These are phyloP conservation scores for Crataegus laevigata DNA, from an alignment of 306 rosid species.

Conservation along the genomic window DNA sequence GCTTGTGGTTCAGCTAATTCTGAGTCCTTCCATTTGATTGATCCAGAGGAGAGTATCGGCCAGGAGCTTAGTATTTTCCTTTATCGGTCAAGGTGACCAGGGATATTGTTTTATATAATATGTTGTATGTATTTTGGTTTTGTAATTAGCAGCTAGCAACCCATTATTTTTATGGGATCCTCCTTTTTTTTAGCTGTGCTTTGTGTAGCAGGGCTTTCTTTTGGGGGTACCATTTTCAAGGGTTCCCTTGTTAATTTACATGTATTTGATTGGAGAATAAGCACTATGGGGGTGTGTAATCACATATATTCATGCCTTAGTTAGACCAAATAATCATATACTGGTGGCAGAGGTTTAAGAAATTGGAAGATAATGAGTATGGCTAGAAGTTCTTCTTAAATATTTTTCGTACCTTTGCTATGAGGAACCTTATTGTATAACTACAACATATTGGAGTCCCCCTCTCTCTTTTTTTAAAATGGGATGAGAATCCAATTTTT, in stretches of 20 bases:
- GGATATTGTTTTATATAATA: neutral
- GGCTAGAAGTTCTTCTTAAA: too few species aligned
- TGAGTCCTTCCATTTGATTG: constrained; percentile 83
- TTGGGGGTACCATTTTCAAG: neutral
- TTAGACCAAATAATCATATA: too few species aligned
- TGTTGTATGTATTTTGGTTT: neutral
- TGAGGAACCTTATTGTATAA: too few species aligned
- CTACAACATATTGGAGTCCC: too few species aligned
- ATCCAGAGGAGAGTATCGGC: constrained; percentile 58
- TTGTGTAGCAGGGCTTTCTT: constrained; percentile 9
- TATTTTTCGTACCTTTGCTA: too few species aligned
- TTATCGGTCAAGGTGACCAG: constrained; percentile 35
- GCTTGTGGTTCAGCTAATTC: constrained; percentile 52
- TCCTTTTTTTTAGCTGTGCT: constrained; percentile 20
- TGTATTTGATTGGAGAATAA: neutral
- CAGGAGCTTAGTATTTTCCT: constrained; percentile 90
- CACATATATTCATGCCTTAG: neutral
- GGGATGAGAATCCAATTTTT: too few species aligned
- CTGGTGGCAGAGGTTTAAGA: too few species aligned
- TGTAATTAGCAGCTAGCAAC: neutral
- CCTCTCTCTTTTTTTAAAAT: too few species aligned
- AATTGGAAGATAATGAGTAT: too few species aligned
- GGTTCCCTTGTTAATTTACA: neutral
- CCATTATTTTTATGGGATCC: neutral
- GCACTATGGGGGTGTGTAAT: neutral